These are phyloP conservation scores for Cladorrhinum samala DNA, from an alignment of 495 filamentous ascomycete species.

Conservation along the genomic window DNA sequence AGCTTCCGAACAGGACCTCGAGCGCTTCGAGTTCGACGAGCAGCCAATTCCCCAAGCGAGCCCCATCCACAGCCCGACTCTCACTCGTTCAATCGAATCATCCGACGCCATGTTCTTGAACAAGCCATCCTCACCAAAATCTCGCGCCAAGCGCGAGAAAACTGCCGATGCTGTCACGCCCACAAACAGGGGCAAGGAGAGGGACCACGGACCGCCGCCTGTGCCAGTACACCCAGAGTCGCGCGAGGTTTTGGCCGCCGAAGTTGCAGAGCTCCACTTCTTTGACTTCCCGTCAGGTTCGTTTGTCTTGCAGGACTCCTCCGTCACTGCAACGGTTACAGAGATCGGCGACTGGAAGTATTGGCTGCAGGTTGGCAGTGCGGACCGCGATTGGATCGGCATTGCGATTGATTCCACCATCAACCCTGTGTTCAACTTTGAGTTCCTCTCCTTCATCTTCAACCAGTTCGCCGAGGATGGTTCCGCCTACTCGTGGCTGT, in stretches of 20 bases:
- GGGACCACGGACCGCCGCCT: constrained; percentile 40
- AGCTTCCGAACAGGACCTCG: constrained; percentile 74
- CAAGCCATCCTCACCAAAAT: constrained; percentile 28
- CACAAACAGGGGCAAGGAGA: constrained; percentile 23
- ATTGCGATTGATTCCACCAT: constrained; percentile 80
- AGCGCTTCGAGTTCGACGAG: constrained; percentile 72
- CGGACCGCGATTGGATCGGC: constrained; percentile 79
- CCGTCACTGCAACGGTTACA: constrained; percentile 70
- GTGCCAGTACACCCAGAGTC: constrained; percentile 60
- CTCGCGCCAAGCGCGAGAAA: neutral
- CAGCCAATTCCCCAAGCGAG: constrained; percentile 78
- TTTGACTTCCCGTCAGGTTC: constrained; percentile 82
- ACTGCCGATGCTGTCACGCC: constrained; percentile 8
- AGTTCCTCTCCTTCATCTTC: constrained; percentile 97
- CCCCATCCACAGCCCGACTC: constrained; percentile 60
- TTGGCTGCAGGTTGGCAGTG: constrained; percentile 82
- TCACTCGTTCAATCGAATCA: constrained; percentile 42
- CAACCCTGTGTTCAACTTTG: constrained; percentile 98
- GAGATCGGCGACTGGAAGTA: constrained; percentile 92
- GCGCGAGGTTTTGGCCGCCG: constrained; percentile 65
- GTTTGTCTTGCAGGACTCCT: constrained; percentile 73
- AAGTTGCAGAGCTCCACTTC: constrained; percentile 80
- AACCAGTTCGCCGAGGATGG: constrained; percentile 89
- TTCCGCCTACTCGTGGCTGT: constrained; percentile 89
- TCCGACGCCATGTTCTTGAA: constrained; percentile 40